Evolutionary conservation across 345 rosid species (phyloP).

Genomic region (Abelmoschus esculentus): DNA sequence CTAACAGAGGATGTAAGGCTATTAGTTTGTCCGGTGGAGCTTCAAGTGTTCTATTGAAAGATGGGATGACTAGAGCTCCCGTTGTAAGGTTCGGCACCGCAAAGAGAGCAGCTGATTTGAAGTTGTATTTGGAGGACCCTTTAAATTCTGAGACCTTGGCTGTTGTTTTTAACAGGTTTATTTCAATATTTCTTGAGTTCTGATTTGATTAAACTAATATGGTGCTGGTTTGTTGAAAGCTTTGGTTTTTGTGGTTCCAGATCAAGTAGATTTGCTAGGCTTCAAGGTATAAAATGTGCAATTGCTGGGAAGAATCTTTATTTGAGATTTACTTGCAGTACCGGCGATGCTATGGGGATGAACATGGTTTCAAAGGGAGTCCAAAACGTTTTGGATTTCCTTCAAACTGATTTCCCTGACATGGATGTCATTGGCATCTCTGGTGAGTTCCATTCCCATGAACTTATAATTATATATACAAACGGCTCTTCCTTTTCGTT

Average conservation of each 20-base stretch:
- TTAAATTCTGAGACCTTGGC: slow-evolving; percentile 37
- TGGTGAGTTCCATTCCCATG: slow-evolving; percentile 22
- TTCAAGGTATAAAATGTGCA: slow-evolving; percentile 47
- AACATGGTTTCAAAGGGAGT: slow-evolving; percentile 78
- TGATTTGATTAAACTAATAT: too few species aligned
- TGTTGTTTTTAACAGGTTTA: slow-evolving; percentile 33
- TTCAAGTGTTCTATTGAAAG: slow-evolving; percentile 35
- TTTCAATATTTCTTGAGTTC: too few species aligned
- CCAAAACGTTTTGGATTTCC: slow-evolving; percentile 61
- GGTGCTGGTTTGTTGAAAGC: too few species aligned
- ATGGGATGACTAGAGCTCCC: slow-evolving; percentile 73
- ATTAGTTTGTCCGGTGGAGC: slow-evolving; percentile 59
- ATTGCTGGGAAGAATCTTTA: slow-evolving; percentile 61
- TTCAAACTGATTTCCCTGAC: slow-evolving; percentile 55
- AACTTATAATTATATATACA: too few species aligned
- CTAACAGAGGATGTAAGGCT: slow-evolving; percentile 74
- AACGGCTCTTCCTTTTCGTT: neutral
- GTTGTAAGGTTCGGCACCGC: slow-evolving; percentile 47
- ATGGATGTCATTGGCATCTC: slow-evolving; percentile 68
- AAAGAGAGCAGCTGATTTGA: slow-evolving; percentile 47
- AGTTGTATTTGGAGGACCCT: slow-evolving; percentile 54
- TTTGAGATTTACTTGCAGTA: slow-evolving; percentile 47
- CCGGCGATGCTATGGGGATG: slow-evolving; percentile 85
- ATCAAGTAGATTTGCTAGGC: slow-evolving; percentile 58
- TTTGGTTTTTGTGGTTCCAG: neutral